These are phyloP conservation scores for Asterionellopsis glacialis DNA, from an alignment of 108 stramenopile species.

Conservation along the genomic window DNA sequence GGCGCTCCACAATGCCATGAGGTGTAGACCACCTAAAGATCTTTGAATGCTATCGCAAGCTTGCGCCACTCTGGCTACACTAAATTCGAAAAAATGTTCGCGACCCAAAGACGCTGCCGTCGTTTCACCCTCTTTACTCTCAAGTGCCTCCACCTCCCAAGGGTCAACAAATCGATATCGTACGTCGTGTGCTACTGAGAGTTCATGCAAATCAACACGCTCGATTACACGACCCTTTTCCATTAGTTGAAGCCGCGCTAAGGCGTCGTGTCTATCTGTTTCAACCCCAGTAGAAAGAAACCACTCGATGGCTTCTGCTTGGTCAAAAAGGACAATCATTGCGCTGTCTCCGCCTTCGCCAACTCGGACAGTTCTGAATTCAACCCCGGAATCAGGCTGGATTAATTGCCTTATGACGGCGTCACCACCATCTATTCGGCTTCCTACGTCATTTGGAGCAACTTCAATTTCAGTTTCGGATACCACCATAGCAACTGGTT, in stretches of 20 bases:
- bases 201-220: conserved; percentile 43
- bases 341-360: conserved; percentile 79
- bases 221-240: conserved; percentile 71
- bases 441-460: conserved; percentile 25
- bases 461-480: conserved; percentile 41
- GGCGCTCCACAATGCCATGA: conserved; percentile 67
- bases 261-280: conserved; percentile 46
- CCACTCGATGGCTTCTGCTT: conserved; percentile 67
- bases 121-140: conserved; percentile 70
- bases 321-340: conserved; percentile 78
- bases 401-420: conserved; percentile 67
- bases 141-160: conserved; percentile 84
- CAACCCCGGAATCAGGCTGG: conserved; percentile 75
- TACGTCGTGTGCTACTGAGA: conserved; percentile 24
- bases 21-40: conserved; percentile 51
- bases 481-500: conserved; percentile 29
- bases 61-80: conserved; percentile 45
- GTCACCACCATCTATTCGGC: conserved; percentile 45
- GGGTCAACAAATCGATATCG: conserved; percentile 86
- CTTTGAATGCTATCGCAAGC: conserved; percentile 57
- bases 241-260: conserved; percentile 51
- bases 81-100: conserved; percentile 54
- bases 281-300: conserved; percentile 52
- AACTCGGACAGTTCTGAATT: conserved; percentile 74
- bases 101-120: conserved; percentile 68